Evolutionary conservation across 2,329 filamentous ascomycete species (phyloP).

Genomic region (Cercospora berteroae): DNA sequence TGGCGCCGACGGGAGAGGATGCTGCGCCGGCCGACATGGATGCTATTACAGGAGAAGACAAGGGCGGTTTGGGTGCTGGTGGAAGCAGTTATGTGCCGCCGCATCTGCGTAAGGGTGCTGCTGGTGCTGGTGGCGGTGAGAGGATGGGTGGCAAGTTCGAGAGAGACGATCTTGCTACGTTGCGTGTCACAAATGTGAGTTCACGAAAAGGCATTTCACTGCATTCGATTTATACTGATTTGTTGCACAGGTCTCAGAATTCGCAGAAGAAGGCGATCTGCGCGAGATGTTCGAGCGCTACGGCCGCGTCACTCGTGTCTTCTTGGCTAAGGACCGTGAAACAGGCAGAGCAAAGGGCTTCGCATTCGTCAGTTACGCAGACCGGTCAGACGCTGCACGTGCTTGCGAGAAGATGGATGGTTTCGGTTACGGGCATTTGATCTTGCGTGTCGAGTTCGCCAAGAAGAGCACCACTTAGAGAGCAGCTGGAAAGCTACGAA

Average conservation of each 20-base stretch:
- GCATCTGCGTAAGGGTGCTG: conserved; percentile 72
- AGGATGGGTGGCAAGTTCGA: conserved; percentile 93
- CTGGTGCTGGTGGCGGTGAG: conserved; percentile 67
- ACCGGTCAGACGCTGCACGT: conserved; percentile 83
- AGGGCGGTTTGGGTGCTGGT: conserved; percentile 58
- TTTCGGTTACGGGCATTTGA: conserved; percentile 83
- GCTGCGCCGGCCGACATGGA: conserved; percentile 48
- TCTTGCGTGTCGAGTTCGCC: conserved; percentile 82
- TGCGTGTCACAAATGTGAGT: conserved; percentile 94
- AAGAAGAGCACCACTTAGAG: conserved; percentile 54
- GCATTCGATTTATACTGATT: conserved; percentile 30
- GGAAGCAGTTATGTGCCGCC: conserved; percentile 86
- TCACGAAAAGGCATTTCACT: background rate
- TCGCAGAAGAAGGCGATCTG: conserved; percentile 93
- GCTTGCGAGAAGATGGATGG: conserved; percentile 98
- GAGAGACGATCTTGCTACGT: conserved; percentile 91
- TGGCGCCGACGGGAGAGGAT: conserved; percentile 70
- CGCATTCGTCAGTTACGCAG: conserved; percentile 95
- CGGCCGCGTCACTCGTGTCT: conserved; percentile 93
- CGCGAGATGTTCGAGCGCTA: conserved; percentile 98
- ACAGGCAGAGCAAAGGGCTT: conserved; percentile 97
- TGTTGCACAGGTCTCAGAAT: conserved; percentile 74
- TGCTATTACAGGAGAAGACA: conserved; percentile 44
- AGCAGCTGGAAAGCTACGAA: background rate
- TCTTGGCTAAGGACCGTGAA: conserved; percentile 96